Base-by-base conservation (phyloP, 768 basidiomycete genomes). In the Suillus lakei region DNA sequence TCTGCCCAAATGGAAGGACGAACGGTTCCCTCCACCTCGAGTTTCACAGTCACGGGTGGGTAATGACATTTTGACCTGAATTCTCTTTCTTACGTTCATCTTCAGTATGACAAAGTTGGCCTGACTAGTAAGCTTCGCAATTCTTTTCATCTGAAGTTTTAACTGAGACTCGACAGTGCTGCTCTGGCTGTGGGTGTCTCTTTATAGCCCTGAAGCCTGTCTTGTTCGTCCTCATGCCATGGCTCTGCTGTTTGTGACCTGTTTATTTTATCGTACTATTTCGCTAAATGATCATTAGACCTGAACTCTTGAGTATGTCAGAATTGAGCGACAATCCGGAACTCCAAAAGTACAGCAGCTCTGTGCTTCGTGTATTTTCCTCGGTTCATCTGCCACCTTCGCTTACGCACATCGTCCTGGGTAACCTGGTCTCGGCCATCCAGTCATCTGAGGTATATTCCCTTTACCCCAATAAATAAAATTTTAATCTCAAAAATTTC, bases 321-420 rank as follows among this genome's bases (percentile, higher is more conserved):
- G 95, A 97, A 72, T 84, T 96, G 64, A 95, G 91, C 72, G 95
- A 97, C 72, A 90, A 84, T 75, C 82, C 88, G 9, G 95, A 96
- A 64, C 76, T 97, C 64, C 93, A 95, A 74, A 83, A 86, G 36
- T 92, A 92, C 71, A 91, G 92, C 69, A 88, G 90, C 55, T 89
- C 89, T 5, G 89, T 95, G 13, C 79, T 96, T 53, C 92, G 93
- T 68, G 87, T 93, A 64, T 81, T 96, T 59, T 95, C 94, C 18
- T 91, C 91, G 3, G 85, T 95, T 62, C 86, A 90, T n/a, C 87
- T 92, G 16, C 89, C 92, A 5, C 76, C 80, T 15, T 85, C 88
- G 66, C 91, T 86, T 69, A 83, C 91, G 36, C 84, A 86, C 63
- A 79, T 82, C 8, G 85, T 92, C 63, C 72, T 89, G 43, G 80